A percentile compares a stretch with the other conserved stretches of the same genome.
phyloP scores from a whole-genome alignment of 2,329 filamentous ascomycete genomes.

The Colletotrichum limetticola region DNA sequence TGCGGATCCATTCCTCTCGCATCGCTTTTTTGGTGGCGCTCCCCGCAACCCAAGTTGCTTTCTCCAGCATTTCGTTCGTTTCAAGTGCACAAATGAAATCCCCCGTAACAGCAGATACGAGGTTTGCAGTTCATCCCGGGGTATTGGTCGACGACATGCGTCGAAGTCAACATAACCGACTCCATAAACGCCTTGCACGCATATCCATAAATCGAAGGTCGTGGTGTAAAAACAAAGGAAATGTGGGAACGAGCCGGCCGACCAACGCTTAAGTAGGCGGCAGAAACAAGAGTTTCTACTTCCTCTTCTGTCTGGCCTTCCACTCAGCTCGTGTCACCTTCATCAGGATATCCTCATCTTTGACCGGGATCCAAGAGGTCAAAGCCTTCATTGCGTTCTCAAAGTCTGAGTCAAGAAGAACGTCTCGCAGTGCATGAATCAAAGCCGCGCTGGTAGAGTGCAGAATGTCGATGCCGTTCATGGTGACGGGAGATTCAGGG shows the following conservation, averaged over 20 bases:
- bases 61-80: neutral
- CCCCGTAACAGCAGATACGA: neutral
- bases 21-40: neutral
- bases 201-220: slow-evolving; percentile 11
- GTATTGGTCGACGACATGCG: slow-evolving; percentile 23
- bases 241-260: neutral
- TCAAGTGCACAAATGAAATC: slow-evolving; percentile 7
- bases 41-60: neutral
- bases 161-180: slow-evolving; percentile 17
- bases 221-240: neutral
- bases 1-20: neutral
- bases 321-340: slow-evolving; percentile 88
- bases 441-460: slow-evolving; percentile 91
- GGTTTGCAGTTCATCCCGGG: slow-evolving; percentile 2
- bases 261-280: neutral
- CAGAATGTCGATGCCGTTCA: slow-evolving; percentile 79
- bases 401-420: slow-evolving; percentile 92
- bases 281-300: slow-evolving; percentile 42
- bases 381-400: slow-evolving; percentile 98
- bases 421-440: slow-evolving; percentile 89
- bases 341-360: slow-evolving; percentile 94
- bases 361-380: slow-evolving; percentile 92
- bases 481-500: slow-evolving; percentile 8
- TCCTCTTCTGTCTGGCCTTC: slow-evolving; percentile 69
- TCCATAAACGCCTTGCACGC: slow-evolving; percentile 27